phyloP scores from a whole-genome alignment of 2,329 filamentous ascomycete genomes.

The Thielaviopsis musarum region DNA sequence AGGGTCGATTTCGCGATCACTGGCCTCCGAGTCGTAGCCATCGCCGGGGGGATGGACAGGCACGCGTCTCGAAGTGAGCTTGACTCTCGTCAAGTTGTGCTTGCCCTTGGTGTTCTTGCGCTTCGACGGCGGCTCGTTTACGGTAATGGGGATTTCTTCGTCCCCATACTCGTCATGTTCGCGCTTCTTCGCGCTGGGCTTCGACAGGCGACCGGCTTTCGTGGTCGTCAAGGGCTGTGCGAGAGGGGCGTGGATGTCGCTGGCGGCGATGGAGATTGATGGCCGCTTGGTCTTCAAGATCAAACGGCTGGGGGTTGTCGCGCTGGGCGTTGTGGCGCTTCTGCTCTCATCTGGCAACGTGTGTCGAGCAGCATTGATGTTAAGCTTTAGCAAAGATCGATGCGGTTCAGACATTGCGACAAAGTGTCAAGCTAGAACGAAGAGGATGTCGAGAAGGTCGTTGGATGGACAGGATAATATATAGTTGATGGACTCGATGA shows the following conservation, averaged over 20 bases:
- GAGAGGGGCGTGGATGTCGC: conserved; percentile 11
- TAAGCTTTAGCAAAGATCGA: conserved; percentile 17
- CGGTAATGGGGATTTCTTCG: conserved; percentile 25
- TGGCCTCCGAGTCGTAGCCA: conserved; percentile 91
- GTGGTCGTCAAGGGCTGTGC: conserved; percentile 27
- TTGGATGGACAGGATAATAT: neutral
- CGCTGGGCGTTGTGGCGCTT: conserved; percentile 13
- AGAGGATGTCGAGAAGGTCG: neutral
- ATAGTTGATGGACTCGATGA: neutral
- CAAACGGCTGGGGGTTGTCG: conserved; percentile 15
- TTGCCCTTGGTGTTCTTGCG: conserved; percentile 24
- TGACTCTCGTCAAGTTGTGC: conserved; percentile 29
- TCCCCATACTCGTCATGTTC: conserved; percentile 37
- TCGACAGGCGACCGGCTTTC: conserved; percentile 42
- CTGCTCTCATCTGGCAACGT: conserved; percentile 11
- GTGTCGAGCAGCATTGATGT: conserved; percentile 11
- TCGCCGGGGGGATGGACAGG: conserved; percentile 61
- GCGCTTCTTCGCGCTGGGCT: conserved; percentile 47
- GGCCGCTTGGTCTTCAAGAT: conserved; percentile 27
- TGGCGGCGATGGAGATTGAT: conserved; percentile 23
- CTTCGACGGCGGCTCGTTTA: conserved; percentile 20
- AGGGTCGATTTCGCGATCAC: conserved; percentile 75
- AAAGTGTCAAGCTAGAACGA: neutral
- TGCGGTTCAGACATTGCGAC: conserved; percentile 11
- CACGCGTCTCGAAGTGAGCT: conserved; percentile 31